Conservation (phyloP, 495 filamentous ascomycete genomes). For the Poronia punctata region DNA sequence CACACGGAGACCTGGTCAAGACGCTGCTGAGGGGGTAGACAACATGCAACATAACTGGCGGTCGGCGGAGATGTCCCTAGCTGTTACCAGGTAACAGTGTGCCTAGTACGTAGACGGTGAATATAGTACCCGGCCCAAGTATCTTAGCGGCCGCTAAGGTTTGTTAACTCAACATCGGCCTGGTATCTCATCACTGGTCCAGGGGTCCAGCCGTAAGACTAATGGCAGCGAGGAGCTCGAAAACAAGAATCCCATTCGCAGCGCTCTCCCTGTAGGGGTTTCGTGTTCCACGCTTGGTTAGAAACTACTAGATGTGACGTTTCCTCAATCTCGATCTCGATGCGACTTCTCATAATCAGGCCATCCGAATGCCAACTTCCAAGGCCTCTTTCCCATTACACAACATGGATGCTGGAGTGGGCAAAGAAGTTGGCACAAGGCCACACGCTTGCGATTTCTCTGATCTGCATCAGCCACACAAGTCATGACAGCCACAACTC, state of each 20-base stretch:
- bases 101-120: neutral
- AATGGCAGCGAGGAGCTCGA: slow-evolving; percentile 4
- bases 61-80: no score
- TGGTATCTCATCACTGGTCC: neutral
- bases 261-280: no score
- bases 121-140: neutral
- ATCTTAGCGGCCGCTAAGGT: no score
- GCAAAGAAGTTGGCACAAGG: slow-evolving; percentile 2
- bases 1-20: neutral
- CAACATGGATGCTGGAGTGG: slow-evolving; percentile 4
- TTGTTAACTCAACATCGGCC: no score
- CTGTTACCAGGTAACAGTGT: slow-evolving; percentile 4
- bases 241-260: no score
- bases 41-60: no score
- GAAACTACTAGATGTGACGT: neutral
- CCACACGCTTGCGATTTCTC: neutral
- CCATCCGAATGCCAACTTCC: neutral
- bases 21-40: no score
- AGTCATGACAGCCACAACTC: slow-evolving; percentile 10
- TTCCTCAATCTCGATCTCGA: slow-evolving; percentile 3
- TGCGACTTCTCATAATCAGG: neutral
- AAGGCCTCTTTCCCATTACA: neutral
- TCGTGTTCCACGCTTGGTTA: no score
- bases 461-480: slow-evolving; percentile 5
- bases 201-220: neutral